These are phyloP conservation scores for Metschnikowia arizonensis DNA, from an alignment of 805 yeast species.

Conservation along the genomic window DNA sequence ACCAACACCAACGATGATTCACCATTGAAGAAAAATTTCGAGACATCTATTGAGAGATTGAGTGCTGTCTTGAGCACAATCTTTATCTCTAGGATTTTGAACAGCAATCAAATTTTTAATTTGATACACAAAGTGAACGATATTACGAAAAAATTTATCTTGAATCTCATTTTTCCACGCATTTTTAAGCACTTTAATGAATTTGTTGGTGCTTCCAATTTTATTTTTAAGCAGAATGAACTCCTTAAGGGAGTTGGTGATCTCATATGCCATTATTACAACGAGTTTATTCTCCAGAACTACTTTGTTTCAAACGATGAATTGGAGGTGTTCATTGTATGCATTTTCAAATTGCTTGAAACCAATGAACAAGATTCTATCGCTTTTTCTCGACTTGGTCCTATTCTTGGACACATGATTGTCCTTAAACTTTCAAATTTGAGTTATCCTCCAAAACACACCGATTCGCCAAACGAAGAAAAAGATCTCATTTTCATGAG, in stretches of 20 bases:
- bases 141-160: constrained; percentile 31
- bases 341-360: constrained; percentile 34
- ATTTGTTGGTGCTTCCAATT: constrained; percentile 30
- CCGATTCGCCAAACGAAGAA: constrained; percentile 7
- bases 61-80: constrained; percentile 31
- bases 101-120: constrained; percentile 20
- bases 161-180: constrained; percentile 34
- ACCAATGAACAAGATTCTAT: constrained; percentile 8
- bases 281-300: constrained; percentile 28
- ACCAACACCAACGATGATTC: constrained; percentile 21
- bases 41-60: constrained; percentile 25
- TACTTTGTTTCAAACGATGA: constrained; percentile 22
- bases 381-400: constrained; percentile 8
- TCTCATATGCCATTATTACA: constrained; percentile 25
- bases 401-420: constrained; percentile 24
- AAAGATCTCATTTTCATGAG: constrained; percentile 13
- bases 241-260: constrained; percentile 25
- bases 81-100: constrained; percentile 30
- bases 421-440: constrained; percentile 27
- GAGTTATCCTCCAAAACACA: constrained; percentile 11
- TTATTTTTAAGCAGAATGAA: constrained; percentile 33
- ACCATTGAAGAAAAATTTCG: constrained; percentile 17
- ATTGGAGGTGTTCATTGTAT: constrained; percentile 24
- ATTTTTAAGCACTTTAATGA: constrained; percentile 34
- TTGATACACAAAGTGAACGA: constrained; percentile 29